Base-by-base conservation (phyloP, 2,329 filamentous ascomycete genomes). In the Pyrenophora tritici-repentis region DNA sequence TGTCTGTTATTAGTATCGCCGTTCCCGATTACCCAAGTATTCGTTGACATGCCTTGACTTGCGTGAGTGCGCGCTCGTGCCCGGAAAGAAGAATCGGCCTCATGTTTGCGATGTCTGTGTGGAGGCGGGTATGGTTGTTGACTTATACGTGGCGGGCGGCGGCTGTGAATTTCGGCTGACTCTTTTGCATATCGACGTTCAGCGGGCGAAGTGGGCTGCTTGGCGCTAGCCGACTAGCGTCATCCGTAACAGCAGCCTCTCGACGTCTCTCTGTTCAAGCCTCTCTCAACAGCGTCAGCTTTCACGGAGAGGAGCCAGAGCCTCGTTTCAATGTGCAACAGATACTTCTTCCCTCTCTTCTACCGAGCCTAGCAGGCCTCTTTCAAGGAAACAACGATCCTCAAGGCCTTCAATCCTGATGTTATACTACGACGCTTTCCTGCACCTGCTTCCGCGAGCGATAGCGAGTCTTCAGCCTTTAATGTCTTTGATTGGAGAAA, bases 21-120 rank as follows among this genome's bases (percentile, higher is more conserved):
- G 12, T 18, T 29, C 18, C 44, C 16, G 12, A n/a, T 34, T 22
- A 29, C 22, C 33, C 9, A 12, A 18, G 31, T 38, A 18, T 9
- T 34, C n/a, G 44, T 44, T 44, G 38, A 39, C 44, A 18, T 48
- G 48, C 49, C 49, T 87, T 90, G 78, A 97, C 93, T 78, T 97
- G 91, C 74, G 91, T 96, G 78, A 96, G 84, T 79, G 91, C 90
- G 81, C 91, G 89, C 83, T 96, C 91, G 86, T 99, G 94, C 78
- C 94, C 94, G 76, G 91, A 88, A 71, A 99, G 85, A 69, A 99
- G 83, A 78, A 97, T 95, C 73, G 94, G 94, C 82, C 94, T 91
- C 94, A 99, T 99, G 37, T 58, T 68, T 61, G 53, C 53, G 46
- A 47, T 59, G 56, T 57, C 50, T 53, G 38, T 44, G 56, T 54